phyloP scores from a whole-genome alignment of 257 asterid species.

The Gardenia jasminoides region DNA sequence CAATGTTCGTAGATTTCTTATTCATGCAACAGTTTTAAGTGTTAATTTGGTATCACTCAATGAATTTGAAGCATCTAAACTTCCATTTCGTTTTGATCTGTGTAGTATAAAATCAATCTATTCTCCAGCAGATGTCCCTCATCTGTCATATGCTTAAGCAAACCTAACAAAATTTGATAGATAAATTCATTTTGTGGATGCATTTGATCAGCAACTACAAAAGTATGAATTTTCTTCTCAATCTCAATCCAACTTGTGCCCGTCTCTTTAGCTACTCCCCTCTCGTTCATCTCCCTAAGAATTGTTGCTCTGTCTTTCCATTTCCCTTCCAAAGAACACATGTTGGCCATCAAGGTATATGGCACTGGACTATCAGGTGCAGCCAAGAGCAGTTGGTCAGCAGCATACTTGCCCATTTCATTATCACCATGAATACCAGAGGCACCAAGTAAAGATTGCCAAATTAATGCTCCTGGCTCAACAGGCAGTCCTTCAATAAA shows the following conservation, averaged over 20 bases:
- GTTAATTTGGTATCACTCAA: background rate
- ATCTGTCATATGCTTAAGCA: slow-evolving; percentile 64
- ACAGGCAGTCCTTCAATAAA: slow-evolving; percentile 55
- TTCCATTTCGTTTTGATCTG: background rate
- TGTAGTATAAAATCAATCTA: background rate
- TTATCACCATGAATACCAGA: slow-evolving; percentile 54
- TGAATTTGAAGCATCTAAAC: background rate
- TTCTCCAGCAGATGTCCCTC: slow-evolving; percentile 41
- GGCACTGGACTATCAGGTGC: slow-evolving; percentile 61
- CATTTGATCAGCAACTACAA: slow-evolving; percentile 71
- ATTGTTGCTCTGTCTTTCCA: slow-evolving; percentile 78
- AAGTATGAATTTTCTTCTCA: slow-evolving; percentile 53
- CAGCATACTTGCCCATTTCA: slow-evolving; percentile 69
- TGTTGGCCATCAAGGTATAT: slow-evolving; percentile 67
- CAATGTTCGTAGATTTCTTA: background rate
- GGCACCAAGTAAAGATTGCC: slow-evolving; percentile 91
- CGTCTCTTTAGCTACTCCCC: slow-evolving; percentile 54
- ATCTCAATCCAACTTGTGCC: slow-evolving; percentile 86
- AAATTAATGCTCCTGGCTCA: slow-evolving; percentile 55
- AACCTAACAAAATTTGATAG: slow-evolving; percentile 27
- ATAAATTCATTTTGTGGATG: slow-evolving; percentile 49
- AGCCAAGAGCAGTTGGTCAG: slow-evolving; percentile 48
- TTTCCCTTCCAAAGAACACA: slow-evolving; percentile 58
- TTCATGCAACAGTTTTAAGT: background rate
- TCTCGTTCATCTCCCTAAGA: slow-evolving; percentile 70